A percentile compares a stretch with the other conserved stretches of the same genome.
Evolutionary conservation across 108 stramenopile species (phyloP).

Genomic region (Nannochloropsis gaditana): DNA sequence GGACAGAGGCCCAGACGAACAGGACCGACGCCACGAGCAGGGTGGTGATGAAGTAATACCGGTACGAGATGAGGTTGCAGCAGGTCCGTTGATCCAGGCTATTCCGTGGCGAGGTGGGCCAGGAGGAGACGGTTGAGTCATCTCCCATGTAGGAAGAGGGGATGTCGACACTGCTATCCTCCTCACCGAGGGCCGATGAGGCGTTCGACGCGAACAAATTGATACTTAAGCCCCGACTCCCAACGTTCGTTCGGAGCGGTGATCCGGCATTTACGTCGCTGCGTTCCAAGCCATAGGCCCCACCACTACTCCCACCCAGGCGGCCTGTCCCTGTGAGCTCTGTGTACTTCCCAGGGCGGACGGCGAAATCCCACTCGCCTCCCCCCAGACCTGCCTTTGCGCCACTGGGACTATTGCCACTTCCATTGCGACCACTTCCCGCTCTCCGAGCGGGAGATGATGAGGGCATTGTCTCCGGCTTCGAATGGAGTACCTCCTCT

Average conservation of each 20-base stretch:
- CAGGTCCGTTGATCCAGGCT: background rate
- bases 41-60: background rate
- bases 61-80: conserved; percentile 1
- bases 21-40: background rate
- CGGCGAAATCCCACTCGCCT: background rate
- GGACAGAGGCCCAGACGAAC: background rate
- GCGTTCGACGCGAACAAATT: conserved; percentile 17
- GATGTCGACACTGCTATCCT: conserved; percentile 4
- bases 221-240: background rate
- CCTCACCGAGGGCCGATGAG: background rate
- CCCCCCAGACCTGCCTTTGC: background rate
- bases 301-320: background rate
- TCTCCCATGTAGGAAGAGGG: background rate
- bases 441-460: background rate
- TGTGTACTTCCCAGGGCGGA: background rate
- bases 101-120: background rate
- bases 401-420: background rate
- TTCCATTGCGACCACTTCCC: background rate
- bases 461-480: background rate
- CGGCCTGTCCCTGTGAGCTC: background rate
- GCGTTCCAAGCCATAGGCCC: background rate
- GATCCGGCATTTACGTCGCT: background rate
- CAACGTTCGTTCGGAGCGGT: background rate
- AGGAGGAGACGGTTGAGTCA: background rate
- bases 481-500: too few relatives aligned